Percentiles rank a stretch among this genome's conserved stretches.
Evolutionary conservation across 108 stramenopile genomes (phyloP).

Genomic region (Pinguiococcus pyrenoidosus): DNA sequence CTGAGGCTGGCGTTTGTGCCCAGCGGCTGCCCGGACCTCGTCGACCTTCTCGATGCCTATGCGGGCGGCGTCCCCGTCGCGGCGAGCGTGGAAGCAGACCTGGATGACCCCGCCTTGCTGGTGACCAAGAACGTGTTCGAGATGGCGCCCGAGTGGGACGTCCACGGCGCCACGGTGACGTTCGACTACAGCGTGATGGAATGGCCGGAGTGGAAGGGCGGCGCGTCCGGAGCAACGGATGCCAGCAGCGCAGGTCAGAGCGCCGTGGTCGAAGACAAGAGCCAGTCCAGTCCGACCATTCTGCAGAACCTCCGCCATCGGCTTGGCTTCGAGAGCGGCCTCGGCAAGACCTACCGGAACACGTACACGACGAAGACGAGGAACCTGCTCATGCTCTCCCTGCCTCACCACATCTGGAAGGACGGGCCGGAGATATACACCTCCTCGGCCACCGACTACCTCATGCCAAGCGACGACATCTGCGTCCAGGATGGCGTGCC

Average conservation of each 20-base stretch:
- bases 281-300: background rate
- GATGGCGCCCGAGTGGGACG: background rate
- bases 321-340: background rate
- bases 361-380: conserved; percentile 21
- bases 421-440: background rate
- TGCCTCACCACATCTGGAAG: conserved; percentile 22
- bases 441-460: background rate
- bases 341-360: background rate
- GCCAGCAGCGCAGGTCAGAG: background rate
- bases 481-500: background rate
- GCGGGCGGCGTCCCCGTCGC: no score
- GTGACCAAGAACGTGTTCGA: background rate
- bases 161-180: conserved; percentile 12
- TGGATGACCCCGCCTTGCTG: conserved; percentile 11
- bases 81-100: conserved; percentile 15
- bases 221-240: background rate
- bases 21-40: conserved; percentile 10
- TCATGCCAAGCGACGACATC: background rate
- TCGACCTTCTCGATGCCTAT: no score
- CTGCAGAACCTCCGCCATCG: background rate
- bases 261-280: background rate
- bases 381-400: conserved; percentile 28
- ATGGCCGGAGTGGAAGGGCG: background rate
- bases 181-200: background rate
- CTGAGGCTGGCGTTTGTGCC: conserved; percentile 23